Percentiles rank a stretch among this genome's conserved stretches.
phyloP scores from a whole-genome alignment of 2,329 filamentous ascomycete species.

The Diaporthe sp. region DNA sequence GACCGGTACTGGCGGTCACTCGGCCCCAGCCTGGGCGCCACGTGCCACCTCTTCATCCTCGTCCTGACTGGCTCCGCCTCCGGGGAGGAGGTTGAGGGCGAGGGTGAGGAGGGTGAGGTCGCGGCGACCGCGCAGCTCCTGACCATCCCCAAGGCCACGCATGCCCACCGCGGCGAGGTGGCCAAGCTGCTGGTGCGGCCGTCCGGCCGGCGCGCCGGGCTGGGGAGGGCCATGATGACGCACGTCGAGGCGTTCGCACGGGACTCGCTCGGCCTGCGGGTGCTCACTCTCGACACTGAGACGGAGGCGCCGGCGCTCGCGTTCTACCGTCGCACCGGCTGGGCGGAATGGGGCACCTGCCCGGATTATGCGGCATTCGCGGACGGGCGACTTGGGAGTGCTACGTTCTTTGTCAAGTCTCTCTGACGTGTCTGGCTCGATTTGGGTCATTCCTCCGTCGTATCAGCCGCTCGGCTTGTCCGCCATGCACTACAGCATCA shows the following conservation, averaged over 20 bases:
- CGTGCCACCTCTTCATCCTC: slow-evolving; percentile 42
- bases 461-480: no score
- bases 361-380: slow-evolving; percentile 46
- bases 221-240: slow-evolving; percentile 46
- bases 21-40: slow-evolving; percentile 30
- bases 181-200: slow-evolving; percentile 49
- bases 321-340: slow-evolving; percentile 47
- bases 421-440: background rate
- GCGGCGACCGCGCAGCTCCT: slow-evolving; percentile 46
- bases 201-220: slow-evolving; percentile 42
- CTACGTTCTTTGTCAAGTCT: slow-evolving; percentile 46
- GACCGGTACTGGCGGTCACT: slow-evolving; percentile 45
- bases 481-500: slow-evolving; percentile 2
- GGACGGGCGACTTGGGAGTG: slow-evolving; percentile 43
- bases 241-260: slow-evolving; percentile 45
- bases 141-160: slow-evolving; percentile 46
- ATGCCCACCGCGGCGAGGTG: slow-evolving; percentile 47
- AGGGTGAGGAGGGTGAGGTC: slow-evolving; percentile 23
- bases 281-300: slow-evolving; percentile 49
- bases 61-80: slow-evolving; percentile 17
- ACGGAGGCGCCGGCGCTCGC: slow-evolving; percentile 46
- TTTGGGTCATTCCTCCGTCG: background rate
- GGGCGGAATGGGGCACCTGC: slow-evolving; percentile 49
- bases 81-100: background rate
- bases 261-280: slow-evolving; percentile 41